Evolutionary conservation across 768 basidiomycete species (phyloP), one percentile per base, ranked within the genome.

Genomic region (Auriscalpium vulgare): DNA sequence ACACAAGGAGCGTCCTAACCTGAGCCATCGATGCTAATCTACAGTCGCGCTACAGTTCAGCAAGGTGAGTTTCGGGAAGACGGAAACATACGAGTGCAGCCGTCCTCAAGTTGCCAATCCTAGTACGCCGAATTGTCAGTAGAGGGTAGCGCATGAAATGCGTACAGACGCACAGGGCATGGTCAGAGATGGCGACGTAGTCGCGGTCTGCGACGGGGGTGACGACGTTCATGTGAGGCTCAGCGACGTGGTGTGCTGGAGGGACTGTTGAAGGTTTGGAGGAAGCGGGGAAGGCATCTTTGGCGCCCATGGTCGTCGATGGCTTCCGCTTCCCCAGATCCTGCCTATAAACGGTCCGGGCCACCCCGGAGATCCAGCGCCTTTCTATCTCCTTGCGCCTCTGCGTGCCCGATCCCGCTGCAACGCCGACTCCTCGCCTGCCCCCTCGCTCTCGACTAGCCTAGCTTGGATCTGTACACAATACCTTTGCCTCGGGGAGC

Each of bases 31-130:
- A 86, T 74, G 72, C 87, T 89, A 68, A 92, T 78, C 68, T 82
- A 56, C 37, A 19, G 11, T 51, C 5, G 47, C 10, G 16, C 19
- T 17, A 51, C 55, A 56, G 59, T 29, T 53, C 29, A 37, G 23
- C 47, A 10, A 21, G 17, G 17, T 3, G 9, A 14, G 10, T 43
- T 36, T 56, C 17, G 47, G 36, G 37, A 21, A n/a, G 16, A 19
- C 14, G 45, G 13, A 19, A 35, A 71, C 71, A 63, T 63, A 80
- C 79, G 60, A 93, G 70, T 10, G 91, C 90, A 45, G 91, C 90
- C 1, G 90, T 92, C 53, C 85, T 80, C 57, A 92, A 71, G 67
- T 92, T 92, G 9, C 90, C 91, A 56, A 92, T 91, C 47, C 89
- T 91, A 59, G 35, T 21, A 53, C 47, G 40, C 35, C 17, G 47